Evolutionary conservation across 345 rosid species (phyloP).

Genomic region (Raphanus sativus): DNA sequence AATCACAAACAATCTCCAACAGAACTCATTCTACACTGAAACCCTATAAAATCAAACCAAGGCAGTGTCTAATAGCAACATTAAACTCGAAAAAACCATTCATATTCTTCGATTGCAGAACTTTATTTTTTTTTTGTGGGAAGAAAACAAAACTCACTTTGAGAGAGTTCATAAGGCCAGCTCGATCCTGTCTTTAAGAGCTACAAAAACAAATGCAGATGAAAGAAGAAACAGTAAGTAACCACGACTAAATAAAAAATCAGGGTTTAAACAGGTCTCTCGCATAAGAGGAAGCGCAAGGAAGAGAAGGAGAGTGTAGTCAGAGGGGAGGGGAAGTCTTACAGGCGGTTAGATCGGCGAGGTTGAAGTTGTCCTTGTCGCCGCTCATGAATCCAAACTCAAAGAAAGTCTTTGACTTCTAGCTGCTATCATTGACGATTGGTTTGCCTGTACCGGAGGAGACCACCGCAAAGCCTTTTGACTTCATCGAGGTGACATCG

Average conservation of each 20-base stretch:
- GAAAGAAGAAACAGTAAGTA: background rate
- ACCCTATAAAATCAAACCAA: background rate
- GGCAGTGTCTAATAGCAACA: background rate
- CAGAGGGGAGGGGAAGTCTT: background rate
- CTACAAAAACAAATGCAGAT: slow-evolving; percentile 29
- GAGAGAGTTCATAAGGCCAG: slow-evolving; percentile 62
- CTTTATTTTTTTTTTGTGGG: background rate
- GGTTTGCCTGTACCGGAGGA: too few species aligned
- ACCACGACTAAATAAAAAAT: too few species aligned
- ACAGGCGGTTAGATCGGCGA: slow-evolving; percentile 71
- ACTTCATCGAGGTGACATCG: too few species aligned
- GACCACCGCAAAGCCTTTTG: too few species aligned
- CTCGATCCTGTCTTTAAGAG: slow-evolving; percentile 58
- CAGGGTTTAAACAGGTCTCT: too few species aligned
- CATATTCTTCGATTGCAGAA: background rate
- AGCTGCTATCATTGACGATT: too few species aligned
- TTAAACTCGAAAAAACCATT: background rate
- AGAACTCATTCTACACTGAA: background rate
- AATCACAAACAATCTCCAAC: background rate
- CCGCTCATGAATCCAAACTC: slow-evolving; percentile 44
- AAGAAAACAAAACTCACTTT: slow-evolving; percentile 50
- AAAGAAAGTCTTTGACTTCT: too few species aligned
- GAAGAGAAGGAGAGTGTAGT: too few species aligned
- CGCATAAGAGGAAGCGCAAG: too few species aligned
- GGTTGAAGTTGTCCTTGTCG: slow-evolving; percentile 60